Conservation (phyloP, 192 early-diverging fungal genomes). For the Mortierella antarctica region DNA sequence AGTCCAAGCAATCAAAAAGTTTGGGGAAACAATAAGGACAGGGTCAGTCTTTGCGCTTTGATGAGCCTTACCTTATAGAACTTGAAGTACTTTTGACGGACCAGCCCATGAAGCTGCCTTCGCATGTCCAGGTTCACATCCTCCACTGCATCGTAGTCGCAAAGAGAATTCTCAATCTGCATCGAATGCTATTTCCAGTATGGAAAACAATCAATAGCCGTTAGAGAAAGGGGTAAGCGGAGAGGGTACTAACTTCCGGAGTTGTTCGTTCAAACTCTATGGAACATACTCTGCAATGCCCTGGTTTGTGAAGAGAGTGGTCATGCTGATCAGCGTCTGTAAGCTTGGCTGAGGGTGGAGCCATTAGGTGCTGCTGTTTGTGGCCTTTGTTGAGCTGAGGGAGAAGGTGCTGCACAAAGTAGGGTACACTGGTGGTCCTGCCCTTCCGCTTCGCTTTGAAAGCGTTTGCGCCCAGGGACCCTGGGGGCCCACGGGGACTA, state of each 20-base stretch:
- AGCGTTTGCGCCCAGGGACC: not conserved
- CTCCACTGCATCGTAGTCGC: constrained; percentile 80
- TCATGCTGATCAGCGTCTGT: constrained; percentile 9
- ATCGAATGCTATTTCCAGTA: constrained; percentile 52
- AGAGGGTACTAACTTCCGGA: too few relatives aligned
- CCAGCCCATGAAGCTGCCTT: constrained; percentile 72
- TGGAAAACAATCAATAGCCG: not conserved
- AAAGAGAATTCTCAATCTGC: constrained; percentile 66
- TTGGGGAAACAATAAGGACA: not conserved
- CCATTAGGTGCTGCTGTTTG: not conserved
- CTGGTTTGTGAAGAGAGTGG: constrained; percentile 11
- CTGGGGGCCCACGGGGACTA: not conserved
- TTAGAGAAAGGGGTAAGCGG: too few relatives aligned
- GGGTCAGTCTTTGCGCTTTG: not conserved
- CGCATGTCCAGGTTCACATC: constrained; percentile 76
- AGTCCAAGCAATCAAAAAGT: not conserved
- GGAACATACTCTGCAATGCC: constrained; percentile 12
- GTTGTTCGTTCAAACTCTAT: not conserved
- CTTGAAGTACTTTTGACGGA: constrained; percentile 87
- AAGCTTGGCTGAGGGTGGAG: not conserved
- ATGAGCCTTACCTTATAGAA: constrained; percentile 78
- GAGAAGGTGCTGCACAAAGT: constrained; percentile 43
- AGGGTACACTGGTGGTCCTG: constrained; percentile 24
- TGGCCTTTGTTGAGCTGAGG: not conserved
- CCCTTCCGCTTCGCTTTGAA: not conserved